Evolutionary conservation across 2,329 filamentous ascomycete genomes (phyloP).

Genomic region (Corinectria fuckeliana): DNA sequence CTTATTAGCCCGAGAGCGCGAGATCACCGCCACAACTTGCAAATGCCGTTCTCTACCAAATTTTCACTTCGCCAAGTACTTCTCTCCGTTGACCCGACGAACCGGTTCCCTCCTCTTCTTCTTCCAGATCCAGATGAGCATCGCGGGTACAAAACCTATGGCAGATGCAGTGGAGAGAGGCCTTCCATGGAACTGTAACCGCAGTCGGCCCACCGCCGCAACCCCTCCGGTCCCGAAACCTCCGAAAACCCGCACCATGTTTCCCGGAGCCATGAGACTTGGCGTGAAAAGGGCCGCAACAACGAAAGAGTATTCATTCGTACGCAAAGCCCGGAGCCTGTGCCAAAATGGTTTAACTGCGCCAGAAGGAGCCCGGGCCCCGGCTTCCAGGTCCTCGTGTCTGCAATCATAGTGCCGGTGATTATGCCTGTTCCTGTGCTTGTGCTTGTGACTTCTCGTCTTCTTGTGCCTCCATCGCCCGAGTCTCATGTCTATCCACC

Average conservation of each 20-base stretch:
- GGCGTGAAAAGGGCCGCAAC: background rate
- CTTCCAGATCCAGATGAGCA: too few species aligned
- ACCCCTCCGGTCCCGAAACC: conserved; percentile 3
- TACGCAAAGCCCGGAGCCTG: background rate
- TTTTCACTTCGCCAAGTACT: too few species aligned
- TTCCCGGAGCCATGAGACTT: background rate
- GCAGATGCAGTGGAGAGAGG: background rate
- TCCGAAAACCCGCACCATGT: conserved; percentile 9
- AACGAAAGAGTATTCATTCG: background rate
- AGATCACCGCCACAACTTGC: background rate
- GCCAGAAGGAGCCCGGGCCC: background rate
- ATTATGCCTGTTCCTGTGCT: background rate
- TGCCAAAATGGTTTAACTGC: background rate
- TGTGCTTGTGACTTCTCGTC: background rate
- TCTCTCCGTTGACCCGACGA: conserved; percentile 2
- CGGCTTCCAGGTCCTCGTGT: background rate
- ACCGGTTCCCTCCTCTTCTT: background rate
- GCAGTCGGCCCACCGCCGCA: conserved; percentile 17
- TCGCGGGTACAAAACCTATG: too few species aligned
- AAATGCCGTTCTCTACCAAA: background rate
- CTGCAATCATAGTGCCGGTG: background rate
- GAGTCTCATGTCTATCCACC: conserved; percentile 3
- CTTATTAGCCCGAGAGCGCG: background rate
- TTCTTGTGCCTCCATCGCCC: background rate
- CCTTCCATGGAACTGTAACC: background rate